Conservation (phyloP, 495 filamentous ascomycete species). For the Hypoxylon trugodes region DNA sequence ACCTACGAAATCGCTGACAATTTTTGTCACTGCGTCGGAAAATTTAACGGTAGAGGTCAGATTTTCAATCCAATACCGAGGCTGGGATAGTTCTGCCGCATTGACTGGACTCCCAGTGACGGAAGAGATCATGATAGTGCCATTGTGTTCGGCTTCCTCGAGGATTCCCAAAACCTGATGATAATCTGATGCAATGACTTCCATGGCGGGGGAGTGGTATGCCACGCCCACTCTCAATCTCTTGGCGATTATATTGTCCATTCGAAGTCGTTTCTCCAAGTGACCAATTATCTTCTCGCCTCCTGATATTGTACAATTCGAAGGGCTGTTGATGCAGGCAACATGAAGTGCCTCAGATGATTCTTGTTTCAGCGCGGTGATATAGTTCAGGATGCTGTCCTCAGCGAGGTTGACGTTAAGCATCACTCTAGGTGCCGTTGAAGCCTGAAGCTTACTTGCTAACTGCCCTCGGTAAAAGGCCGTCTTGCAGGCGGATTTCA, state of each 20-base stretch:
- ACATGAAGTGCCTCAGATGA: too few species aligned
- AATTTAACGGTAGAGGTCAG: constrained; percentile 54
- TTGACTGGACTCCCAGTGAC: constrained; percentile 33
- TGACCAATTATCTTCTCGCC: constrained; percentile 41
- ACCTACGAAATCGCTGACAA: not conserved
- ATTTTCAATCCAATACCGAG: constrained; percentile 54
- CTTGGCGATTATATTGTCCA: constrained; percentile 49
- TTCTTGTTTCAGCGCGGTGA: too few species aligned
- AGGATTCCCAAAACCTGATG: constrained; percentile 26
- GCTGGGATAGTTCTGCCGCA: constrained; percentile 35
- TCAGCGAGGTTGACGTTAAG: constrained; percentile 15
- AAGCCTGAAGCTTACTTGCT: not conserved
- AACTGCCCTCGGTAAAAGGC: constrained; percentile 3
- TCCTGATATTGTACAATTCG: constrained; percentile 55
- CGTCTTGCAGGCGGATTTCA: not conserved
- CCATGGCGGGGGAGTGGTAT: constrained; percentile 54
- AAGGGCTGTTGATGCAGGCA: constrained; percentile 59
- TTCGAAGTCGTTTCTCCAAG: constrained; percentile 36
- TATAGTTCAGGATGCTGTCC: too few species aligned
- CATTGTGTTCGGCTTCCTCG: constrained; percentile 35
- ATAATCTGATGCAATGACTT: constrained; percentile 46
- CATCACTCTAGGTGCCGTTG: not conserved
- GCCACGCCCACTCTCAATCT: constrained; percentile 46
- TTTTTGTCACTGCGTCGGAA: not conserved
- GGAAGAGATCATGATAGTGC: constrained; percentile 48